These are phyloP conservation scores for Aspergillus ostianus DNA, from an alignment of 495 filamentous ascomycete genomes.

Conservation along the genomic window DNA sequence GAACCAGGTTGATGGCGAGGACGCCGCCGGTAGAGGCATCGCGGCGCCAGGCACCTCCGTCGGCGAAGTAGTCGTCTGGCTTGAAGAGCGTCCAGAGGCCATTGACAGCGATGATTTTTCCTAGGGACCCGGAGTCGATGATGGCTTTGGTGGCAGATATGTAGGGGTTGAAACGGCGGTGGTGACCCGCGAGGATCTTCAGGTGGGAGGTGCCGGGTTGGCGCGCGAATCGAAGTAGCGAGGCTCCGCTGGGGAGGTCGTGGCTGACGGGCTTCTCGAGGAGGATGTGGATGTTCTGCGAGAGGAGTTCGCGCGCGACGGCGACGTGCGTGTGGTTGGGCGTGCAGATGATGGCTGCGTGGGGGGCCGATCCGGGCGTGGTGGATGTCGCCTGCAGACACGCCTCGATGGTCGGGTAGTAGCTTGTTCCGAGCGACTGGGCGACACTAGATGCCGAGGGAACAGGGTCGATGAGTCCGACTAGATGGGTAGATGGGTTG, in stretches of 20 bases:
- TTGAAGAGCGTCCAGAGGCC: constrained; percentile 57
- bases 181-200: constrained; percentile 57
- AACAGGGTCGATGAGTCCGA: constrained; percentile 52
- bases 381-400: constrained; percentile 34
- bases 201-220: constrained; percentile 27
- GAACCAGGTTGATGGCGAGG: constrained; percentile 58
- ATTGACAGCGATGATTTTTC: constrained; percentile 50
- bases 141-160: constrained; percentile 47
- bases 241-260: constrained; percentile 38
- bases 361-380: constrained; percentile 23
- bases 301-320: constrained; percentile 48
- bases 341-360: constrained; percentile 60
- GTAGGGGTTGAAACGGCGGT: constrained; percentile 61
- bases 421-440: constrained; percentile 26
- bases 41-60: constrained; percentile 48
- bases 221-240: constrained; percentile 19
- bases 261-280: constrained; percentile 59
- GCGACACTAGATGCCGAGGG: constrained; percentile 31
- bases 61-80: constrained; percentile 49
- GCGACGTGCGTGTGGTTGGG: constrained; percentile 58
- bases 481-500: constrained; percentile 45
- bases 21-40: constrained; percentile 39
- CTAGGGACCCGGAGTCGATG: constrained; percentile 39
- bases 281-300: constrained; percentile 51
- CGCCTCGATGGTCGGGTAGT: constrained; percentile 36